These are phyloP conservation scores for Cordia subcordata DNA, from an alignment of 257 asterid genomes.

Conservation along the genomic window DNA sequence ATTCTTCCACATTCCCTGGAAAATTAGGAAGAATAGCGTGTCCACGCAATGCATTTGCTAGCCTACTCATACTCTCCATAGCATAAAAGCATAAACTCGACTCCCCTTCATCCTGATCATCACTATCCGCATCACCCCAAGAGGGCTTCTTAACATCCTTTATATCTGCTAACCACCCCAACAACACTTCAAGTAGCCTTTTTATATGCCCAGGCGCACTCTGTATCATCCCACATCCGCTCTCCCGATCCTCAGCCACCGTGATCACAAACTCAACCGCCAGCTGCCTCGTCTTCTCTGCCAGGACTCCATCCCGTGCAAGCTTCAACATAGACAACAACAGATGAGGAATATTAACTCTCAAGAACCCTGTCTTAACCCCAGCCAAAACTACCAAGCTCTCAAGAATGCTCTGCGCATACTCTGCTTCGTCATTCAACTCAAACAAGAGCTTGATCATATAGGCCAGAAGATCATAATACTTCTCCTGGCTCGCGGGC, in stretches of 20 bases:
- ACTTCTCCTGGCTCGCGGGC: not conserved
- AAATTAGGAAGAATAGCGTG: not conserved
- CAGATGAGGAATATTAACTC: not conserved
- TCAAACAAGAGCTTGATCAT: not conserved
- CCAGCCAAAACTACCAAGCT: conserved; percentile 2
- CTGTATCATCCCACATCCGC: conserved; percentile 11
- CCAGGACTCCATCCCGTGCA: not conserved
- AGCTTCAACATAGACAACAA: not conserved
- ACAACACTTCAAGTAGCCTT: not conserved
- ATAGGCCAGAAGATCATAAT: not conserved
- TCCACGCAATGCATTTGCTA: conserved; percentile 7
- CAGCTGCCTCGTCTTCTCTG: not conserved
- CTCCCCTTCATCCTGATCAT: conserved; percentile 7
- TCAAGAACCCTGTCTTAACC: not conserved
- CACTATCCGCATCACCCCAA: conserved; percentile 6
- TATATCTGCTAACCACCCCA: not conserved
- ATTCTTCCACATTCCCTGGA: not conserved
- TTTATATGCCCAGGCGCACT: not conserved
- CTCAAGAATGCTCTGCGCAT: conserved; percentile 4
- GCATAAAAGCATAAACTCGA: conserved; percentile 2
- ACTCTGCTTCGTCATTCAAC: not conserved
- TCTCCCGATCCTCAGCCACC: conserved; percentile 6
- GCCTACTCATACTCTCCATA: conserved; percentile 6
- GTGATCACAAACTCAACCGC: conserved; percentile 4
- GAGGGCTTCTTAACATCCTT: not conserved